Evolutionary conservation across 176 grass and related monocot genomes (phyloP).

Genomic region (Phoenix roebelenii): DNA sequence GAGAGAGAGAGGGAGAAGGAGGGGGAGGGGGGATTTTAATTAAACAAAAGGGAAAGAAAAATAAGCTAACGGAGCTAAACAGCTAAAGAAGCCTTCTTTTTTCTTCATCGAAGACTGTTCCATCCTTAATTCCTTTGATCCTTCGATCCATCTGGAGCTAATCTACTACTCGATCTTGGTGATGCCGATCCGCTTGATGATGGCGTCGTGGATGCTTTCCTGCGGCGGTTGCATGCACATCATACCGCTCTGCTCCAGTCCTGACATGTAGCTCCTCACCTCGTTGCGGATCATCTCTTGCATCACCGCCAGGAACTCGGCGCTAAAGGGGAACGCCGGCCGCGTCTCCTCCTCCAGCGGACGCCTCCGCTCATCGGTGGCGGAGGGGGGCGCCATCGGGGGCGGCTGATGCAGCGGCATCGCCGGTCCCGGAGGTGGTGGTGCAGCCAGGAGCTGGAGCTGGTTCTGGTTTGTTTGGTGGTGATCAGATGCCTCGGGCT

Average conservation of each 20-base stretch:
- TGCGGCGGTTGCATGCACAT: neutral
- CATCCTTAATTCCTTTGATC: neutral
- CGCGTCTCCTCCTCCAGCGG: too few species aligned
- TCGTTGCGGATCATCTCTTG: constrained; percentile 19
- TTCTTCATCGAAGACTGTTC: neutral
- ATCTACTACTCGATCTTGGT: constrained; percentile 26
- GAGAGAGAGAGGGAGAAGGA: neutral
- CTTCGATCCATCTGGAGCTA: neutral
- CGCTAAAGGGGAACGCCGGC: neutral
- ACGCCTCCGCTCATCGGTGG: neutral
- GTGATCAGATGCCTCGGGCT: neutral
- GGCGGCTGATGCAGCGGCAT: neutral
- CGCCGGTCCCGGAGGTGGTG: neutral
- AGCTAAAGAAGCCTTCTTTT: neutral
- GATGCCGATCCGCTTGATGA: neutral
- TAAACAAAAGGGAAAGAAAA: constrained; percentile 3
- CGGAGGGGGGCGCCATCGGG: neutral
- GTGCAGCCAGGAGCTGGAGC: neutral
- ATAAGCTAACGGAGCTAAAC: constrained; percentile 20
- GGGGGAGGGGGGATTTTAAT: neutral
- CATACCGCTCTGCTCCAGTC: neutral
- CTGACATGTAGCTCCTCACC: constrained; percentile 15
- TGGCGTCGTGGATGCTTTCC: constrained; percentile 6
- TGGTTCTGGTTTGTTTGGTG: neutral
- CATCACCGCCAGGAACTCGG: constrained; percentile 17